Evolutionary conservation across 176 grass and related monocot species (phyloP).

Genomic region (Poa annua): DNA sequence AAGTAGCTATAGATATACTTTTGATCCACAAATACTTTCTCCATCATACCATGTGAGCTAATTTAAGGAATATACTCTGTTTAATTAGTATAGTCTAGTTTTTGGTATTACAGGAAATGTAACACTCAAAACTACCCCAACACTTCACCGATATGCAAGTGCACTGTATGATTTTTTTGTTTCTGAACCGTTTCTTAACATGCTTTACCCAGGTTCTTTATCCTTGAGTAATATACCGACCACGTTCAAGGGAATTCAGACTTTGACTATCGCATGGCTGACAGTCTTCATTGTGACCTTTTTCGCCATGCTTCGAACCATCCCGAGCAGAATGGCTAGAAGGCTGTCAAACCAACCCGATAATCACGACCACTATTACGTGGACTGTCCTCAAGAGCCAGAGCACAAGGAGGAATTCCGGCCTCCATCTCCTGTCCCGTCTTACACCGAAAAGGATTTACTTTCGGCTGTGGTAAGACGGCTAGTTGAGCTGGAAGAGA

Average conservation of each 20-base stretch:
- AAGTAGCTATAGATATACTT: neutral
- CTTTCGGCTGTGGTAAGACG: conserved; percentile 74
- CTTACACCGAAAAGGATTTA: conserved; percentile 71
- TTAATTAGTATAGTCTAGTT: conserved; percentile 2
- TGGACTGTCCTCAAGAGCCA: conserved; percentile 58
- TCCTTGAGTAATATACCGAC: conserved; percentile 36
- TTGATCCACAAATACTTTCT: neutral
- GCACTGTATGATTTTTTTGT: neutral
- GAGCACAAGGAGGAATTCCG: conserved; percentile 79
- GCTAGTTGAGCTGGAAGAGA: conserved; percentile 83
- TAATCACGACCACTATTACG: conserved; percentile 48
- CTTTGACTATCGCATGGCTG: conserved; percentile 66
- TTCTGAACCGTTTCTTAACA: conserved; percentile 26
- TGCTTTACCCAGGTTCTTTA: conserved; percentile 50
- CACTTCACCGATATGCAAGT: neutral
- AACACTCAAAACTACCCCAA: neutral
- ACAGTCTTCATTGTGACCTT: conserved; percentile 71
- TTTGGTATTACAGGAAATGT: neutral
- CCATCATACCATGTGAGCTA: neutral
- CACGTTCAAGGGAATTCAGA: conserved; percentile 48
- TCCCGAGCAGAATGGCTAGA: conserved; percentile 65
- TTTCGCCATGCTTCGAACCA: conserved; percentile 59
- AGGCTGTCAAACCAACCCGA: conserved; percentile 58
- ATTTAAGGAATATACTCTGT: neutral
- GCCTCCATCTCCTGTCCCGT: conserved; percentile 87